These are phyloP conservation scores for Waltergamsia citrina DNA, from an alignment of 2,329 filamentous ascomycete genomes.

Conservation along the genomic window DNA sequence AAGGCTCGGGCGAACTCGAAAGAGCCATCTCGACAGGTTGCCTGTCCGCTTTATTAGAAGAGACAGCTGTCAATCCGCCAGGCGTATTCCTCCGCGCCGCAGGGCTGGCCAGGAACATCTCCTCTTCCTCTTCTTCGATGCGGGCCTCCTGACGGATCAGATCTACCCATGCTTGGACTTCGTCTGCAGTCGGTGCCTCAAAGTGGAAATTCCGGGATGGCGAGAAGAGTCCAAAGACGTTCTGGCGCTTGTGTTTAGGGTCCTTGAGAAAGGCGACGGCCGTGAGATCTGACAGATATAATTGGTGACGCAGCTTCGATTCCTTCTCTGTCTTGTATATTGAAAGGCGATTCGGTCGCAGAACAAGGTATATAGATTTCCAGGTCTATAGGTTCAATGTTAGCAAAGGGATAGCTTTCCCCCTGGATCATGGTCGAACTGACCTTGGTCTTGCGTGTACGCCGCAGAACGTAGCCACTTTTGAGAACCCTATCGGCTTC, in stretches of 20 bases:
- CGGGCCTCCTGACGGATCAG: slow-evolving; percentile 70
- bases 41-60: slow-evolving; percentile 2
- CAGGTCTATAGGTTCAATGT: slow-evolving; percentile 51
- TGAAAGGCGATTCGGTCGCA: slow-evolving; percentile 82
- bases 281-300: slow-evolving; percentile 81
- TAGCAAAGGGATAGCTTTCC: no score
- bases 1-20: slow-evolving; percentile 52
- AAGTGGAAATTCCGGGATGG: slow-evolving; percentile 88
- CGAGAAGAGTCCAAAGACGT: slow-evolving; percentile 89
- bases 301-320: slow-evolving; percentile 78
- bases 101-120: slow-evolving; percentile 66
- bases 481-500: slow-evolving; percentile 93
- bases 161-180: slow-evolving; percentile 81
- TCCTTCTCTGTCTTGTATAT: slow-evolving; percentile 91
- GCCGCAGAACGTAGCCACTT: slow-evolving; percentile 75
- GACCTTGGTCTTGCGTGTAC: slow-evolving; percentile 92
- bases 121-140: slow-evolving; percentile 82
- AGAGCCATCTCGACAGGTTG: slow-evolving; percentile 24
- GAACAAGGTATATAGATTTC: slow-evolving; percentile 82
- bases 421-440: no score
- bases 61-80: slow-evolving; percentile 10
- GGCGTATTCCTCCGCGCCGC: slow-evolving; percentile 37
- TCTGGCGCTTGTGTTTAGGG: slow-evolving; percentile 74
- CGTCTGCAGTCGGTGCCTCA: slow-evolving; percentile 61
- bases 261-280: slow-evolving; percentile 84